A percentile compares a stretch with the other conserved stretches of the same genome.
phyloP scores from a whole-genome alignment of 768 basidiomycete genomes.

The Boletus eberwhitei region DNA sequence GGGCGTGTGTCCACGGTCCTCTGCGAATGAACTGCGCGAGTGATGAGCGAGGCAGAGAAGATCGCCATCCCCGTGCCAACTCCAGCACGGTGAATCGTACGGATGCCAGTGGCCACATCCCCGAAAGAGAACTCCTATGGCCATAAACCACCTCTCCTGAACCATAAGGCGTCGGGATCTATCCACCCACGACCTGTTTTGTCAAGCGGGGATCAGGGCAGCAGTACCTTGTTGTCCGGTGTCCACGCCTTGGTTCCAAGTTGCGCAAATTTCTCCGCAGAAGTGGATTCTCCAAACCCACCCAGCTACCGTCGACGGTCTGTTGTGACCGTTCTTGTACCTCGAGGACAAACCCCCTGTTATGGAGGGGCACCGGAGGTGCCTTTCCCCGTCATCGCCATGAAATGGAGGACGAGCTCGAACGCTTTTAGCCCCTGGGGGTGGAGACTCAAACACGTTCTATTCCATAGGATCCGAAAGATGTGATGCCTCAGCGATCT shows the following conservation, averaged over 20 bases:
- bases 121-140: slow-evolving; percentile 6
- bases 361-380: background rate
- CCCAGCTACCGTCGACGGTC: background rate
- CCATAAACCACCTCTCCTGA: slow-evolving; percentile 6
- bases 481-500: background rate
- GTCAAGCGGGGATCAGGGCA: slow-evolving; percentile 6
- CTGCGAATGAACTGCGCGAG: slow-evolving; percentile 14
- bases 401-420: slow-evolving; percentile 2
- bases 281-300: background rate
- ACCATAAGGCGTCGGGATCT: slow-evolving; percentile 3
- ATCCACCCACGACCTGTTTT: slow-evolving; percentile 3
- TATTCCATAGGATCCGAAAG: background rate
- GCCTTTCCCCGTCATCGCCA: background rate
- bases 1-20: slow-evolving; percentile 9
- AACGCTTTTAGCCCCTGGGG: background rate
- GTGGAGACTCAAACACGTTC: background rate
- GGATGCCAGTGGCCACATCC: slow-evolving; percentile 7
- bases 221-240: background rate
- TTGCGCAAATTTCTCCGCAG: background rate
- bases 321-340: background rate
- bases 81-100: slow-evolving; percentile 11
- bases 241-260: background rate
- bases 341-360: slow-evolving; percentile 3
- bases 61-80: slow-evolving; percentile 15
- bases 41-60: slow-evolving; percentile 23